Evolutionary conservation across 352 stramenopile genomes (phyloP), one percentile per base, ranked within the genome.

Genomic region (Pythium scleroteichum): DNA sequence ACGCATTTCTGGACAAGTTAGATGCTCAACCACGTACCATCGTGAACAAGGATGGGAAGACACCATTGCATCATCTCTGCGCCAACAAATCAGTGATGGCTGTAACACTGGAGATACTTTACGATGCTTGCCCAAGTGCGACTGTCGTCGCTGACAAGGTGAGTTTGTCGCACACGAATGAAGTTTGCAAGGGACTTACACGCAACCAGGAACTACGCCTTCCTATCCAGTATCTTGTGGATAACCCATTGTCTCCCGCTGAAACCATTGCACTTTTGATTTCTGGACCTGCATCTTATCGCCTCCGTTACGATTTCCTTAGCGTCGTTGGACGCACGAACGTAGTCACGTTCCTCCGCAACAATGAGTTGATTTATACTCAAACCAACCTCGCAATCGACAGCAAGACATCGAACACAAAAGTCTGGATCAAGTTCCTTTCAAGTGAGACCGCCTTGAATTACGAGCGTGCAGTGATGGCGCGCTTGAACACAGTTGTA

Each of bases 141-240:
- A 73, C 79, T 7, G 70, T 81, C 46, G 57, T 84, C 9, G 69
- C 68, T 29, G 82, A 92, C 61, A 60, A 75, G 62, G 81, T 85
- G 68, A 32, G 60, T 20, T 12, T 12, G 14, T 14, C n/a, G 22
- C 19, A 14, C 7, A 6, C n/a, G 45, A 9, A 32, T 16, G 29
- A 33, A 38, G 3, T 22, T 20, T 50, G 10, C 29, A 10, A 10
- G 29, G 10, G 20, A 32, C 38, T 27, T 19, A 49, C 4, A 39
- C 22, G 10, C 44, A 8, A 10, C 22, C 38, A 92, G 75, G 79
- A 88, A 40, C 70, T 90, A 53, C 84, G 81, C 26, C 62, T 92
- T 12, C 79, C 82, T 0, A 77, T 90, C 19, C 82, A 92, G 57
- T 90, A 90, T 19, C 68, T 92, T 32, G 80, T 79, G 4, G 79